These are phyloP conservation scores for Edaphochlamys debaryana DNA, from an alignment of 139 green algal species.

Conservation along the genomic window DNA sequence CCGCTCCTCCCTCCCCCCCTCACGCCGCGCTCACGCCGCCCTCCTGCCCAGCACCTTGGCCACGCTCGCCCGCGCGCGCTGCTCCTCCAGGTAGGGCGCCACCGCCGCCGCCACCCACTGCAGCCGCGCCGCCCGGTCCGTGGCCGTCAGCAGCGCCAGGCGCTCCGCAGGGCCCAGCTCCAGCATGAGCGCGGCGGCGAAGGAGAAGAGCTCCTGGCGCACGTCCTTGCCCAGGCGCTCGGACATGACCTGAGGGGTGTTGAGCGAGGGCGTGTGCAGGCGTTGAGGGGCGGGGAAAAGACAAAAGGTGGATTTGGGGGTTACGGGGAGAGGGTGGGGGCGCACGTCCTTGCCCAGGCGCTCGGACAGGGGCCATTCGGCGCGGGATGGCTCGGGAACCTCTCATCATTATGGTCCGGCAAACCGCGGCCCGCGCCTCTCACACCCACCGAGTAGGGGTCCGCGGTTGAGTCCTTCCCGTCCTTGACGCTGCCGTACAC, in stretches of 20 bases:
- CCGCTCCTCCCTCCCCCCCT: too few relatives aligned
- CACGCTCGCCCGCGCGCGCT: constrained; percentile 38
- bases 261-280: not conserved
- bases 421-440: too few relatives aligned
- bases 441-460: constrained; percentile 53
- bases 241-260: constrained; percentile 25
- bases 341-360: constrained; percentile 42
- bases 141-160: constrained; percentile 51
- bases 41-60: constrained; percentile 24
- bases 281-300: not conserved
- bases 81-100: constrained; percentile 41
- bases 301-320: constrained; percentile 23
- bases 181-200: constrained; percentile 49
- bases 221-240: constrained; percentile 45
- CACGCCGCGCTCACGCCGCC: too few relatives aligned
- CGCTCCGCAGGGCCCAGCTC: constrained; percentile 50
- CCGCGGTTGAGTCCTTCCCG: constrained; percentile 1
- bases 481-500: constrained; percentile 41
- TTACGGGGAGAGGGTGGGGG: constrained; percentile 54
- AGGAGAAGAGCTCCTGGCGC: constrained; percentile 57
- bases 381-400: too few relatives aligned
- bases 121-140: constrained; percentile 48
- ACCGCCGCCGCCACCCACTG: constrained; percentile 47
- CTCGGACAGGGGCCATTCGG: too few relatives aligned
- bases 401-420: not conserved